Evolutionary conservation across 2,329 filamentous ascomycete species (phyloP).

Genomic region (Pseudohalonectria lignicola): DNA sequence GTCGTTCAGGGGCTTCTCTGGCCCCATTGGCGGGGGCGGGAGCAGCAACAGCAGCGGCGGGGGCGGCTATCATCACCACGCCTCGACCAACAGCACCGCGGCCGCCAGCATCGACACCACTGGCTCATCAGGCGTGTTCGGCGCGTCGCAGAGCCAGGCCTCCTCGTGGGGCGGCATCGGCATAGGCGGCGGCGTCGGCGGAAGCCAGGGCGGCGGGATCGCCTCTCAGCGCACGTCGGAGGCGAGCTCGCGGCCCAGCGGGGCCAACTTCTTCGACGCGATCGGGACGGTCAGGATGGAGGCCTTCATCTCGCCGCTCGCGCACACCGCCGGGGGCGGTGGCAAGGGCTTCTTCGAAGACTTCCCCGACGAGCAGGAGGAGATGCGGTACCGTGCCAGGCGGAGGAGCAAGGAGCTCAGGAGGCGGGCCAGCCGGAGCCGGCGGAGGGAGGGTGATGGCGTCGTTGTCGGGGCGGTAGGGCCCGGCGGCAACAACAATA

Average conservation of each 20-base stretch:
- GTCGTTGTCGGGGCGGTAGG: too few relatives aligned
- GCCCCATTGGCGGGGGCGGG: conserved; percentile 20
- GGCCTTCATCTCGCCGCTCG: conserved; percentile 70
- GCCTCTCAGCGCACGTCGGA: conserved; percentile 42
- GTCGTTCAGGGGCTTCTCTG: conserved; percentile 71
- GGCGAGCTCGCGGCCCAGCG: conserved; percentile 29
- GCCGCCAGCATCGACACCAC: conserved; percentile 29
- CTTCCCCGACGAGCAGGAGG: conserved; percentile 36
- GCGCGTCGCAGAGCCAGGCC: conserved; percentile 8
- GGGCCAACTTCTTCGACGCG: conserved; percentile 65
- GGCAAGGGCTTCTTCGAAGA: conserved; percentile 26
- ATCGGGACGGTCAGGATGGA: conserved; percentile 94
- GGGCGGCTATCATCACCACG: conserved; percentile 26
- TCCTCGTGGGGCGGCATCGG: conserved; percentile 16
- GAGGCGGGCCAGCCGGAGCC: conserved; percentile 39
- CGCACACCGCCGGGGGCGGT: conserved; percentile 18
- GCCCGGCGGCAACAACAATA: too few relatives aligned
- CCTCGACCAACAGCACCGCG: conserved; percentile 44
- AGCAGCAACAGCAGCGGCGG: conserved; percentile 16
- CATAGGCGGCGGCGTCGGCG: background rate
- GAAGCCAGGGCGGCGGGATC: conserved; percentile 5
- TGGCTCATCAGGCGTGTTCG: conserved; percentile 14
- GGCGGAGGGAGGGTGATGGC: conserved; percentile 39
- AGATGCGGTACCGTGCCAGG: conserved; percentile 33
- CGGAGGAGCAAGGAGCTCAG: conserved; percentile 45